Base-by-base conservation (phyloP, 768 basidiomycete species). In the Mycena latifolia region DNA sequence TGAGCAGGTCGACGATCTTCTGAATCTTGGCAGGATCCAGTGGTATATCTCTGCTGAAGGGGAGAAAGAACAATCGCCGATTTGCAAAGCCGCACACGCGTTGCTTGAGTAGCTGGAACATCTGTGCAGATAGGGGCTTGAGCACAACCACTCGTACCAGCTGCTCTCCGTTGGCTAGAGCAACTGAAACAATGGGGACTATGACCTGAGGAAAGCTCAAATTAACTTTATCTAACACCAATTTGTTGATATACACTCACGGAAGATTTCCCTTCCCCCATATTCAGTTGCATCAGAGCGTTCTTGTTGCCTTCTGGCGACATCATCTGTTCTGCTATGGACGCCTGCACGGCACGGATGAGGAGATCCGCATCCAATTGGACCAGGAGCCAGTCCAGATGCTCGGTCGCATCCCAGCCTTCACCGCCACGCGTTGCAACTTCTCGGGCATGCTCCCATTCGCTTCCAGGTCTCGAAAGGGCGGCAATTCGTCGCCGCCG, bases 201-300 rank as follows among this genome's bases (percentile, higher is more conserved):
- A 88, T 89, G 2, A 85, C 64, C 64, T 65, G 31, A 29, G 24
- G 22, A 2, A 18, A 58, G 24, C 15, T 9, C 15, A 43, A 31
- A 37, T 17, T 5, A 20, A 10, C n/a, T 6, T 43, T 22, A 39
- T 20, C 8, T 4, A 20, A 11, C 3, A 6, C 6, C 20, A 11
- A 9, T n/a, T n/a, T 43, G 3, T 5, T 43, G 18, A 22, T 20
- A 22, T 20, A 43, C 15, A 41, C 57, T 59, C 31, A 65, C 85
- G 2, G 81, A 79, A 7, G 84, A 82, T 65, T 88, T 87, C 0
- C 87, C 88, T 55, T 88, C 87, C 0, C 87, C 87, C 87, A 88
- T 88, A 51, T 88, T 86, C 20, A 88, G 80, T 46, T 88, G 86
- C 31, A 85, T 73, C 8, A 78, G 71, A 0, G 81, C 80, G 52